Base-by-base conservation (phyloP, 257 asterid genomes). In the Rauvolfia tetraphylla region DNA sequence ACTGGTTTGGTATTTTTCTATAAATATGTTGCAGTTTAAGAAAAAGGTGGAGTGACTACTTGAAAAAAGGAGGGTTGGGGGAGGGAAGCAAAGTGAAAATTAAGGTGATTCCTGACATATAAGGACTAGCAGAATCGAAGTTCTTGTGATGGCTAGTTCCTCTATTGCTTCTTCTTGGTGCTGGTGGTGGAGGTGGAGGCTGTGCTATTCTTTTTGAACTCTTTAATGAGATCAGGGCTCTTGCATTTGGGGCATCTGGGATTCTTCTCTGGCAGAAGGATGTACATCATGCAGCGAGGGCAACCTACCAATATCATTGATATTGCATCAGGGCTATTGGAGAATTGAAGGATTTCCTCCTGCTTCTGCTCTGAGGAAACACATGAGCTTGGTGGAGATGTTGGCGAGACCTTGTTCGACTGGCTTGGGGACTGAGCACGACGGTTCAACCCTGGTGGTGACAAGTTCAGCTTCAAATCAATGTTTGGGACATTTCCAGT, bases 231-330 rank as follows among this genome's bases (percentile, higher is more conserved):
- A 29, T 89, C 93, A 27, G 94, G 84, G 86, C 92, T 89, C 75
- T 92, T 90, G 85, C 98, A 93, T 74, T 89, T 87, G 34, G 97
- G 98, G 80, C 98, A 93, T 44, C 86, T 79, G 1, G 92, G 96
- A 63, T 90, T 93, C 79, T 85, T 90, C 80, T 87, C 95, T 2
- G 97, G 81, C 2, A 93, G 82, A 95, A 93, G 88, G 41, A 93
- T 91, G 74, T 93, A 93, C 96, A 93, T 91, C 79, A 91, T 87
- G 80, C 98, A 91, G 76, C 93, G 82, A 1, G 92, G 96, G 84
- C 98, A 93, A 4, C 86, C 86, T 23, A 74, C 86, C 27, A 86
- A 70, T 68, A 84, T 48, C 89, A 86, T 81, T 42, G 97, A 87
- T 34, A 89, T 85, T 0, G 96, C 85, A 78, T 76, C 79, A 2